Percentiles rank a stretch among this genome's conserved stretches.
Evolutionary conservation across 495 filamentous ascomycete species (phyloP).

Genomic region (Penicillium desertorum): DNA sequence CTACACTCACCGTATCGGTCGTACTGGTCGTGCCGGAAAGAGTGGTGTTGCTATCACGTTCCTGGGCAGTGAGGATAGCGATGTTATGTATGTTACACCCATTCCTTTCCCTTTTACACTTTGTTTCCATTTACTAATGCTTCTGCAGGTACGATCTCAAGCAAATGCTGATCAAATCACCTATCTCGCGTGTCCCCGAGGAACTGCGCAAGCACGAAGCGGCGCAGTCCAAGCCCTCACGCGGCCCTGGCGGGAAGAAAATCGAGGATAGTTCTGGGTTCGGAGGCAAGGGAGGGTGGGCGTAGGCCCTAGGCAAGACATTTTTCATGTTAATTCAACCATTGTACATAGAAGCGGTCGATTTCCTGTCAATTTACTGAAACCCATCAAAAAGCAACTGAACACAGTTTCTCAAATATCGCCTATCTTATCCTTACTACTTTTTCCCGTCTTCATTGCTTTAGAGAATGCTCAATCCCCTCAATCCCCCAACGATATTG

Average conservation of each 20-base stretch:
- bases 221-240: constrained; percentile 76
- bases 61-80: constrained; percentile 86
- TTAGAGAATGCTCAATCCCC: too few relatives aligned
- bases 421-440: too few relatives aligned
- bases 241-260: constrained; percentile 56
- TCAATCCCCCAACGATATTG: too few relatives aligned
- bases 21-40: constrained; percentile 97
- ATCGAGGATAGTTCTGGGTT: constrained; percentile 62
- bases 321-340: too few relatives aligned
- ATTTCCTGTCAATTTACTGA: too few relatives aligned
- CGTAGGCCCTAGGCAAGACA: constrained; percentile 1
- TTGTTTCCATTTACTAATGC: constrained; percentile 6
- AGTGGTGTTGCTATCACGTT: constrained; percentile 97
- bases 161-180: constrained; percentile 92
- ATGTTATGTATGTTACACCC: constrained; percentile 74
- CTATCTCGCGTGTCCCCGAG: constrained; percentile 86
- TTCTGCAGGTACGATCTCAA: constrained; percentile 71
- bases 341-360: too few relatives aligned
- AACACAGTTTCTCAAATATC: too few relatives aligned
- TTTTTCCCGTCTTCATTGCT: too few relatives aligned
- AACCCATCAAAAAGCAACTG: too few relatives aligned
- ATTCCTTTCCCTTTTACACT: neutral
- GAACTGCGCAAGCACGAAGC: constrained; percentile 93
- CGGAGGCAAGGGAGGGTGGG: constrained; percentile 59
- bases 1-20: constrained; percentile 96